phyloP scores from a whole-genome alignment of 176 grass and related monocot genomes.

The Puya raimondii region DNA sequence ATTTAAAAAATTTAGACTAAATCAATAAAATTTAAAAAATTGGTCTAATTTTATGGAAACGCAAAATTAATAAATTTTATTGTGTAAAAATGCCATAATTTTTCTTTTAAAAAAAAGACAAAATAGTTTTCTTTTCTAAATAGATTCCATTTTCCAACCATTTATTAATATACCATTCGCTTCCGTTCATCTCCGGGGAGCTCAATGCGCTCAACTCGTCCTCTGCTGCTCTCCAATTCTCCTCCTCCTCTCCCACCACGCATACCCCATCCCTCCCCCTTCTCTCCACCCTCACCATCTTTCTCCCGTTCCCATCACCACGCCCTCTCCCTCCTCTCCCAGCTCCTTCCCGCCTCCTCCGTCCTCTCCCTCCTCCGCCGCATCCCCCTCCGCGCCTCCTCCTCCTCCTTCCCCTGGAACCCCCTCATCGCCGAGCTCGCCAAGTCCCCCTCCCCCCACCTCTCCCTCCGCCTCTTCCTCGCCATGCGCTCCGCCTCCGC shows the following conservation, averaged over 20 bases:
- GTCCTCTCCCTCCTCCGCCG: conserved; percentile 21
- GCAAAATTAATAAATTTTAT: no score
- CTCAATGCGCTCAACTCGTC: not conserved
- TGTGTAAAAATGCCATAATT: no score
- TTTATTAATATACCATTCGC: no score
- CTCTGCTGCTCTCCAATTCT: not conserved
- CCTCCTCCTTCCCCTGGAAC: conserved; percentile 34
- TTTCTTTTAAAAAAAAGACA: no score
- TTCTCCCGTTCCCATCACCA: conserved; percentile 2
- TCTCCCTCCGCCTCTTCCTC: conserved; percentile 21
- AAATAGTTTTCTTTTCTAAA: no score
- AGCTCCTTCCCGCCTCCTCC: conserved; percentile 19
- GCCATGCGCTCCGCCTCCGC: conserved; percentile 33
- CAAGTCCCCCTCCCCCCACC: conserved; percentile 29
- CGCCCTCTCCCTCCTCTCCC: not conserved
- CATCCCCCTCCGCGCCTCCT: conserved; percentile 22
- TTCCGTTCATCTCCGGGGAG: no score
- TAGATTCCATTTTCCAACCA: no score
- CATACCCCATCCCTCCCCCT: conserved; percentile 1
- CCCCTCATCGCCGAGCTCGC: conserved; percentile 38
- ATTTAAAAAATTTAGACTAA: no score
- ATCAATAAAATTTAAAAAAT: no score
- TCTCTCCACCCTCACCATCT: conserved; percentile 1
- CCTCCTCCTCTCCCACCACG: not conserved
- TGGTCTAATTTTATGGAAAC: no score